Evolutionary conservation across 1,284 basidiomycete species (phyloP).

Genomic region (Malassezia obtusa): DNA sequence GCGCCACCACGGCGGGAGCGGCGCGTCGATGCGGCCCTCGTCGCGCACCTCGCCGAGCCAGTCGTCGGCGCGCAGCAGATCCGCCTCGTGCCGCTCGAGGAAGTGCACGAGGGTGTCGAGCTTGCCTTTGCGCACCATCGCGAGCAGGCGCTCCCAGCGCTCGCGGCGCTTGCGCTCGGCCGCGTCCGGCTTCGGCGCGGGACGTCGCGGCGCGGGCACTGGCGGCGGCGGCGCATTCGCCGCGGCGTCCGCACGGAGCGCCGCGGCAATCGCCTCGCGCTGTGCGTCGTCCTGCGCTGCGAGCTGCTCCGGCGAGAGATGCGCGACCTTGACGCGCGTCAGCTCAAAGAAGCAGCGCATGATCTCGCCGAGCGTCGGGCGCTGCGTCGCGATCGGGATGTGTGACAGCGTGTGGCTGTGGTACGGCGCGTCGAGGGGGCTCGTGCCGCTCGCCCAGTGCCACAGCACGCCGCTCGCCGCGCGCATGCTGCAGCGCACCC

Average conservation of each 20-base stretch:
- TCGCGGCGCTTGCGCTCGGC: conserved; percentile 21
- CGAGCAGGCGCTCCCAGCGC: conserved; percentile 56
- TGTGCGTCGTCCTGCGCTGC: conserved; percentile 51
- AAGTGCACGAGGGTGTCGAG: conserved; percentile 70
- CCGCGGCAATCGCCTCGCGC: conserved; percentile 23
- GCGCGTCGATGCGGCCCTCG: conserved; percentile 21
- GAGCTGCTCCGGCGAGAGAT: conserved; percentile 74
- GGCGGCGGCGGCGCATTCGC: background rate
- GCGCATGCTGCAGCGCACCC: conserved; percentile 36
- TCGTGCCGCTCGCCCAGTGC: conserved; percentile 33
- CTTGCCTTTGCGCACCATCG: conserved; percentile 78
- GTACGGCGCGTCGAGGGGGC: conserved; percentile 38
- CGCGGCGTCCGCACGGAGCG: conserved; percentile 13
- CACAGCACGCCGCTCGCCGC: conserved; percentile 41
- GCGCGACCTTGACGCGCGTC: conserved; percentile 71
- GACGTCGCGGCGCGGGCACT: background rate
- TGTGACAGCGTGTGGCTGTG: conserved; percentile 47
- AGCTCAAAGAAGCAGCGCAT: conserved; percentile 78
- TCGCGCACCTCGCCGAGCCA: conserved; percentile 4
- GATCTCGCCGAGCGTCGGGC: conserved; percentile 79
- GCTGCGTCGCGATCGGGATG: conserved; percentile 36
- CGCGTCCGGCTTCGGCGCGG: conserved; percentile 14
- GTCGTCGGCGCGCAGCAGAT: conserved; percentile 45
- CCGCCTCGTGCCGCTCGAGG: conserved; percentile 63
- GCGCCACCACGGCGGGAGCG: conserved; percentile 35